Evolutionary conservation across 495 filamentous ascomycete genomes (phyloP).

Genomic region (Podospora anserina): DNA sequence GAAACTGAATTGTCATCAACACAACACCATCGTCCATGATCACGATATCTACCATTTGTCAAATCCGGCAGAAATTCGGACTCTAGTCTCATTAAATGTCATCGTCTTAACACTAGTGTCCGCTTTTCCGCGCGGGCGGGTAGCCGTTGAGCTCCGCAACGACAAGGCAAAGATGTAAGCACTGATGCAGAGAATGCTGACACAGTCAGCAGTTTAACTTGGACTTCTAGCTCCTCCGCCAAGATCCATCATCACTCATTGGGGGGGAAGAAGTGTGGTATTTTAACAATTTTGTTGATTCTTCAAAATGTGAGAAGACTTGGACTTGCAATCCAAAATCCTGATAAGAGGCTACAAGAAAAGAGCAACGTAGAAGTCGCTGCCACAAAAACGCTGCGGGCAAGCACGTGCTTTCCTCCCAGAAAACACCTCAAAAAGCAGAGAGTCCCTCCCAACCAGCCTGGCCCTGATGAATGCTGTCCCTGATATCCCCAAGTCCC

Average conservation of each 20-base stretch:
- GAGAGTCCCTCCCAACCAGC: background rate
- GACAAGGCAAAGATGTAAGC: background rate
- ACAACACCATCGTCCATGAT: too few species aligned
- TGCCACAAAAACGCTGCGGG: background rate
- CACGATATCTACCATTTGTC: too few species aligned
- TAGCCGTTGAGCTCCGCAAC: background rate
- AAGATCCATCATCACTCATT: background rate
- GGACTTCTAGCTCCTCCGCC: background rate
- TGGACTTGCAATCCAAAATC: background rate
- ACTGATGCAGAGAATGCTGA: background rate
- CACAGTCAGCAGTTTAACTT: background rate
- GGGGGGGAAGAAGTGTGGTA: background rate
- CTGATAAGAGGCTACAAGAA: background rate
- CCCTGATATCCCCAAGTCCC: background rate
- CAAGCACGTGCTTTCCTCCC: background rate
- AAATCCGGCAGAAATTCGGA: too few species aligned
- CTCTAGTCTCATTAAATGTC: background rate
- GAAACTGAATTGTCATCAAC: too few species aligned
- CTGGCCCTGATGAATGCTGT: background rate
- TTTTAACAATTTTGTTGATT: background rate
- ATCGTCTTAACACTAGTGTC: background rate
- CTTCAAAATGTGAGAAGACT: background rate
- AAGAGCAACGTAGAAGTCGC: background rate
- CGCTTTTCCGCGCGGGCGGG: too few species aligned
- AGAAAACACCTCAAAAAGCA: background rate